These are phyloP conservation scores for Didymellaceae sp. DNA, from an alignment of 2,329 filamentous ascomycete genomes.

Conservation along the genomic window DNA sequence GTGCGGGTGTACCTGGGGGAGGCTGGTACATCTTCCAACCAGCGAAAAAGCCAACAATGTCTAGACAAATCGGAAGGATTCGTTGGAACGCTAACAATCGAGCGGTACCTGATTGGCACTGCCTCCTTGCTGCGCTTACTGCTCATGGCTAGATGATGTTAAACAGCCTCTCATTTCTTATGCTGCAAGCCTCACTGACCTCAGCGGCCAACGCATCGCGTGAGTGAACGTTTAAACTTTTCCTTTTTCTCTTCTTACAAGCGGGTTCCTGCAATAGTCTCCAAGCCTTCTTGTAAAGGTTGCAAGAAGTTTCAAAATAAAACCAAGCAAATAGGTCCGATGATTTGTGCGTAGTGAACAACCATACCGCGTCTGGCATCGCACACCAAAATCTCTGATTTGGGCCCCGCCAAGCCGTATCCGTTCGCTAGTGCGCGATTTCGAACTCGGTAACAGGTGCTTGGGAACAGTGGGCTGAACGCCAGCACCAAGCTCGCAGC, in stretches of 20 bases:
- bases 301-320: conserved; percentile 8
- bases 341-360: conserved; percentile 10
- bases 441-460: conserved; percentile 33
- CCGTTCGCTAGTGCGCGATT: conserved; percentile 29
- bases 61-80: conserved; percentile 36
- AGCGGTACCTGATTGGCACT: conserved; percentile 37
- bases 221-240: conserved; percentile 18
- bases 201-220: conserved; percentile 37
- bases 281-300: conserved; percentile 17
- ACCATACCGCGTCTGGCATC: conserved; percentile 5
- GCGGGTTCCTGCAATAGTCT: conserved; percentile 16
- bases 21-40: conserved; percentile 27
- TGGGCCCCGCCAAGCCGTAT: conserved; percentile 22
- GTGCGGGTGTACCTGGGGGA: conserved; percentile 23
- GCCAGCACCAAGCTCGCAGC: conserved; percentile 14
- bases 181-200: conserved; percentile 32
- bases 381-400: conserved; percentile 12
- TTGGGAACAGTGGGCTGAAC: conserved; percentile 33
- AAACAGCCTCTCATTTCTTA: conserved; percentile 9
- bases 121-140: conserved; percentile 25
- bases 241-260: conserved; percentile 10
- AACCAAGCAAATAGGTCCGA: not conserved
- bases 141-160: conserved; percentile 19
- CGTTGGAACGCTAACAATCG: conserved; percentile 31
- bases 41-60: conserved; percentile 26